Percentiles rank a stretch among this genome's conserved stretches.
Evolutionary conservation across 495 filamentous ascomycete genomes (phyloP).

Genomic region (Neurospora sp.): DNA sequence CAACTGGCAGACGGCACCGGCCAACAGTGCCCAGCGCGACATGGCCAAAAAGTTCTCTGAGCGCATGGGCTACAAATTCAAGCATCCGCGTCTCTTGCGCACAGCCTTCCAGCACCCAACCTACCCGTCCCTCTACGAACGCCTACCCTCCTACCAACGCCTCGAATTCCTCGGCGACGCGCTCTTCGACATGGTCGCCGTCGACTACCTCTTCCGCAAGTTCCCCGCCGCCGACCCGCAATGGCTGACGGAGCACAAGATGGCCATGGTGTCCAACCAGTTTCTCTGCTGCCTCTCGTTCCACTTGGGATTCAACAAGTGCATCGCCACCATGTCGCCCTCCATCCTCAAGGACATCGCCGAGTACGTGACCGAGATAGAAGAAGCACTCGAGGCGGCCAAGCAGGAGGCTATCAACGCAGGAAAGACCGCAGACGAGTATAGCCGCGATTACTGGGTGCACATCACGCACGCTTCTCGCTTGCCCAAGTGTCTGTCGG

Average conservation of each 20-base stretch:
- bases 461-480: constrained; percentile 45
- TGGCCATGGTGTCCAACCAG: constrained; percentile 98
- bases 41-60: constrained; percentile 54
- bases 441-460: constrained; percentile 73
- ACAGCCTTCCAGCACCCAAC: constrained; percentile 89
- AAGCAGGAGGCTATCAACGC: constrained; percentile 28
- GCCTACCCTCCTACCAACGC: constrained; percentile 80
- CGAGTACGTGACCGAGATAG: constrained; percentile 60
- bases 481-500: constrained; percentile 80
- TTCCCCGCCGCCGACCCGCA: constrained; percentile 80
- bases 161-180: constrained; percentile 92
- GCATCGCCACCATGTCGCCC: constrained; percentile 53
- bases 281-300: constrained; percentile 80
- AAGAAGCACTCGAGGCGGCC: constrained; percentile 40
- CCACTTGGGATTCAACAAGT: constrained; percentile 62
- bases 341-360: constrained; percentile 52
- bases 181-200: constrained; percentile 77
- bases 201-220: constrained; percentile 67
- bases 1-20: constrained; percentile 50
- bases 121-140: constrained; percentile 55
- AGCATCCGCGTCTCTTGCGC: constrained; percentile 61
- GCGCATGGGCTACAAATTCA: constrained; percentile 72
- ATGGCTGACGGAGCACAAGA: constrained; percentile 98
- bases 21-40: constrained; percentile 55
- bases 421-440: constrained; percentile 29